These are phyloP conservation scores for Phytophthora aleatoria DNA, from an alignment of 352 stramenopile genomes.

Conservation along the genomic window DNA sequence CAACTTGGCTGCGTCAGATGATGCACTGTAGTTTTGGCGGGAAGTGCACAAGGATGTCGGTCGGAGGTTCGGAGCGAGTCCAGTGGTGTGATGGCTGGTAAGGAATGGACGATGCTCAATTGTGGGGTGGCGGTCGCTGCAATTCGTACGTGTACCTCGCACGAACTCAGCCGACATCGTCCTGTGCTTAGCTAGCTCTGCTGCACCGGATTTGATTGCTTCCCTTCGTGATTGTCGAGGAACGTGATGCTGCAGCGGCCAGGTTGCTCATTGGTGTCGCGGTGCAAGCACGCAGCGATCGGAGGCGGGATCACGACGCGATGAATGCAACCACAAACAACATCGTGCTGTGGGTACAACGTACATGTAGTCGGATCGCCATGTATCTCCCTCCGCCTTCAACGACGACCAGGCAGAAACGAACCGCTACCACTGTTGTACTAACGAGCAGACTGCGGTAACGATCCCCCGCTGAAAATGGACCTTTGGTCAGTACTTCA, in stretches of 20 bases:
- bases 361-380: background rate
- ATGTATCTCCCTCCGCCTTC: background rate
- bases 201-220: constrained; percentile 13
- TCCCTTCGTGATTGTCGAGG: constrained; percentile 1
- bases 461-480: background rate
- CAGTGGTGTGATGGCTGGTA: too few relatives aligned
- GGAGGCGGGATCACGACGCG: background rate
- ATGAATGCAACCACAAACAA: constrained; percentile 4
- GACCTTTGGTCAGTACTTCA: background rate
- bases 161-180: background rate
- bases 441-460: background rate
- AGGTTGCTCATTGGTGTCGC: background rate
- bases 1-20: constrained; percentile 1
- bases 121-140: background rate
- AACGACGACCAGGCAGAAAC: constrained; percentile 4
- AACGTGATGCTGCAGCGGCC: constrained; percentile 11
- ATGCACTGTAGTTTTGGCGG: background rate
- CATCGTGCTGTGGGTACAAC: too few relatives aligned
- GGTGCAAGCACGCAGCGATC: constrained; percentile 6
- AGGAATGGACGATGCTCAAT: background rate
- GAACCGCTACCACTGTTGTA: background rate
- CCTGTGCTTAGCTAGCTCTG: constrained; percentile 4
- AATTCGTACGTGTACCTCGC: background rate
- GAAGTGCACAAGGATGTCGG: background rate
- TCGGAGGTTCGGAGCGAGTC: too few relatives aligned